Evolutionary conservation across 768 basidiomycete genomes (phyloP), one percentile per base, ranked within the genome.

Genomic region (Tricholoma terreum): DNA sequence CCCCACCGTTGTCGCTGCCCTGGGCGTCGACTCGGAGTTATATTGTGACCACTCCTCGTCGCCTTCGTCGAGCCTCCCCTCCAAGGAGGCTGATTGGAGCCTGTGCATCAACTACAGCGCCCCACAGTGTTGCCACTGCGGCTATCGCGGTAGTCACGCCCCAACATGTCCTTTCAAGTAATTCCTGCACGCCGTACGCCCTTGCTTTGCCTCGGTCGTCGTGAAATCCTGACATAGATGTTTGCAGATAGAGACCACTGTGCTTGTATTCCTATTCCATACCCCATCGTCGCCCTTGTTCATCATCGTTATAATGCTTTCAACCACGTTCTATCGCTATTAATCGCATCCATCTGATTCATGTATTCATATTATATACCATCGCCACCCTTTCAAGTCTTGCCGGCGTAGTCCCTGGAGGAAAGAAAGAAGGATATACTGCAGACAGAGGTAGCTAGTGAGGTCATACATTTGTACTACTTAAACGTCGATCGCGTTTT

Each of bases 51-150:
- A 15, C 36, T 24, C 19, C 15, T 49, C 63, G 22, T 53, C 65
- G 48, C 52, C 64, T 35, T 14, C 70, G 19, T 59, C 65, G 30
- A 67, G 67, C 6, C 3, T 46, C 2, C 12, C 24, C 2, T 27
- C 24, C 24, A 27, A 65, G 11, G 57, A 58, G 52, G 64, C 65
- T 36, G 69, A 69, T 61, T 60, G 71, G 58, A 54, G 61, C 58
- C 59, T 72, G 50, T 67, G 73, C 34, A 68, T 77, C 52, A 73
- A 82, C 74, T 75, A 78, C 64, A 83, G 80, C 75, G 77, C 82
- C n/a, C 86, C 88, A 58, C 86, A 88, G 69, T 90, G 88, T 74
- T 88, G 86, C 77, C 86, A 88, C 69, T 90, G 88, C 61, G 86
- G 86, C 63, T 86, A 78, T 77, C 84, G 87, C 63, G 86, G 86